These are phyloP conservation scores for Penicillium thymicola DNA, from an alignment of 2,329 filamentous ascomycete genomes.

Conservation along the genomic window DNA sequence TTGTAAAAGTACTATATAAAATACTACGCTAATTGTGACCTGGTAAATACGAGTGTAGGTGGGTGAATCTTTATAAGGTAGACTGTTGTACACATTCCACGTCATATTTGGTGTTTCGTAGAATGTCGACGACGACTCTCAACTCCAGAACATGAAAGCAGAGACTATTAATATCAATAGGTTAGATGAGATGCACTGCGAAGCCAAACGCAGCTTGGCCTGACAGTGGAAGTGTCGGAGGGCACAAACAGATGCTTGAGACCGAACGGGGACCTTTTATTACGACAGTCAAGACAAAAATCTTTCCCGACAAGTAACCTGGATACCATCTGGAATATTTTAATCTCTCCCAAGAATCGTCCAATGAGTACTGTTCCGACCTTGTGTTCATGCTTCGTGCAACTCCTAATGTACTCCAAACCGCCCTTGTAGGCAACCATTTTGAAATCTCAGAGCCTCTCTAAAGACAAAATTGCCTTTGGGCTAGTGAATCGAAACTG, in stretches of 20 bases:
- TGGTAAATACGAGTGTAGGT: too few relatives aligned
- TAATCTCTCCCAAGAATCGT: conserved; percentile 1
- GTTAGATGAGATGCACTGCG: background rate
- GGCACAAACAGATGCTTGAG: conserved; percentile 9
- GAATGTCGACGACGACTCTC: background rate
- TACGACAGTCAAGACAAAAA: conserved; percentile 8
- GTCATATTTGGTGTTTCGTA: background rate
- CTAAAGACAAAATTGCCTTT: background rate
- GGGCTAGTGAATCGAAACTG: background rate
- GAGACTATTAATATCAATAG: too few relatives aligned
- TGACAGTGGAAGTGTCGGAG: conserved; percentile 12
- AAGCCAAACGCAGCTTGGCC: conserved; percentile 1
- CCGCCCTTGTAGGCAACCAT: background rate
- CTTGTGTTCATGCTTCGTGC: conserved; percentile 9
- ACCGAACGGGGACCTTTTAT: background rate
- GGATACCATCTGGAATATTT: conserved; percentile 5
- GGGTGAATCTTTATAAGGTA: too few relatives aligned
- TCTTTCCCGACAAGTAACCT: conserved; percentile 1
- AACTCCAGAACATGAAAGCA: background rate
- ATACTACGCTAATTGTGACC: too few relatives aligned
- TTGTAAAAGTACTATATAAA: too few relatives aligned
- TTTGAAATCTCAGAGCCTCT: background rate
- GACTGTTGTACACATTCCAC: background rate
- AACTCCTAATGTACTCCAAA: background rate
- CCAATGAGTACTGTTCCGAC: conserved; percentile 19